Evolutionary conservation across 73 alveolate genomes (phyloP), one percentile per base, ranked within the genome.

Genomic region (Stentor roeselii): DNA sequence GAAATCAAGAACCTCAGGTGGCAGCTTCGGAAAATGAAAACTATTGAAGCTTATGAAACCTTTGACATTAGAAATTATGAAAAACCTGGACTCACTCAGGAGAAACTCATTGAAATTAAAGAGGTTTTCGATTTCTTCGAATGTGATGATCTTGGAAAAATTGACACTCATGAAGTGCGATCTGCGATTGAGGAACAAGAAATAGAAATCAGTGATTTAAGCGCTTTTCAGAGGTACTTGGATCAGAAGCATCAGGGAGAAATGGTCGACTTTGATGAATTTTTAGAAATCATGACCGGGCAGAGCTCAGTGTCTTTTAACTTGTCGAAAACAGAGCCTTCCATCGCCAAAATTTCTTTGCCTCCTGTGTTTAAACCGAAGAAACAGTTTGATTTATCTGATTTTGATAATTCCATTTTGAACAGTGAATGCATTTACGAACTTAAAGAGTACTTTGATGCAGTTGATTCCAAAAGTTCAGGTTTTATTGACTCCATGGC

Each of bases 161-260:
- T 98, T 76, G 99, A 98, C 93, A 95, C 92, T 87, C 99, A 98
- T 86, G 99, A 98, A 86, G 90, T 98, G n/a, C 97, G 97, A 92
- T 98, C 93, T 11, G 95, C 95, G 31, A 87, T 97, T 36, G 92
- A 90, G 75, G 97, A 97, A 76, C 90, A 87, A 76, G 99, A 95
- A 59, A 96, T 95, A 61, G 91, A 91, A 82, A 95, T 92, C 86
- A 87, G 86, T 42, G 98, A 95, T 60, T 95, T 95, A 0, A 82
- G 88, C 76, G 93, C 93, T 11, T 85, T 94, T 21, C 92, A 92
- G 96, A 94, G 86, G 59, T 95, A 93, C 75, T 95, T 90, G 59
- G 99, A 93, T 91, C 85, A 91, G 84, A 96, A 93, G 37, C 93
- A 90, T 32, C 59, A 91, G 3, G 99, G 99, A 14, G 60, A 89